Base-by-base conservation (phyloP, 2,329 filamentous ascomycete species). In the Neocucurbitaria cava region DNA sequence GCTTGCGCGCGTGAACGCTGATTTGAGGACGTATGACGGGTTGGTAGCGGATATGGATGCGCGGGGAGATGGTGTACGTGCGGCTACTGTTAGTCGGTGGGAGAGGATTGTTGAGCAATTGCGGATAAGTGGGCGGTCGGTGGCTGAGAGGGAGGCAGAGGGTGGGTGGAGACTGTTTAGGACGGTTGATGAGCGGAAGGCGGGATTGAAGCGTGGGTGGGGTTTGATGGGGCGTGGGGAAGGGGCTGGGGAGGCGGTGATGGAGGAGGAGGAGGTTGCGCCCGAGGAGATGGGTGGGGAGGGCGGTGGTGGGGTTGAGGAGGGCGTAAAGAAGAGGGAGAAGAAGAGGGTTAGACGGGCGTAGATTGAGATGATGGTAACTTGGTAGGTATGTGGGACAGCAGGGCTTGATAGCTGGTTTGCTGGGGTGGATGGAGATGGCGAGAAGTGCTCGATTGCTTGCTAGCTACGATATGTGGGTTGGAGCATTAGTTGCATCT, bases 161-260 rank as follows among this genome's bases (percentile, higher is more conserved):
- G 15, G 30, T 1, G 35, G 24, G 11, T 49, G 53, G 53, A 23
- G 15, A 1, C 31, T 2, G 15, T 13, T 40, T 23, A 5, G 5
- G 38, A 11, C 1, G 2, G 5, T 23, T 7, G 6, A 40, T 23
- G 11, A 15, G 9, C 2, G 21, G 9, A n/a, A n/a, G n/a, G 38
- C 10, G 5, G 36, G 38, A 9, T 42, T 43, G 8, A 26, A 13
- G 9, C n/a, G 5, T 13, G 24, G 3, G 2, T 53, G 54, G 54
- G n/a, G 7, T 53, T 49, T 43, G 46, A 39, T 36, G n/a, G 8
- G 40, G 45, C 38, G 17, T 46, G 46, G 54, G 41, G 45, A 0
- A 53, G 11, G 24, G 30, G 41, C 3, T 0, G 1, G n/a, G 11
- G 3, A 13, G 23, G 3, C 9, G 10, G 20, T 17, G 24, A 23